Conservation (phyloP, 2,329 filamentous ascomycete genomes). For the Ophiostoma sp. region DNA sequence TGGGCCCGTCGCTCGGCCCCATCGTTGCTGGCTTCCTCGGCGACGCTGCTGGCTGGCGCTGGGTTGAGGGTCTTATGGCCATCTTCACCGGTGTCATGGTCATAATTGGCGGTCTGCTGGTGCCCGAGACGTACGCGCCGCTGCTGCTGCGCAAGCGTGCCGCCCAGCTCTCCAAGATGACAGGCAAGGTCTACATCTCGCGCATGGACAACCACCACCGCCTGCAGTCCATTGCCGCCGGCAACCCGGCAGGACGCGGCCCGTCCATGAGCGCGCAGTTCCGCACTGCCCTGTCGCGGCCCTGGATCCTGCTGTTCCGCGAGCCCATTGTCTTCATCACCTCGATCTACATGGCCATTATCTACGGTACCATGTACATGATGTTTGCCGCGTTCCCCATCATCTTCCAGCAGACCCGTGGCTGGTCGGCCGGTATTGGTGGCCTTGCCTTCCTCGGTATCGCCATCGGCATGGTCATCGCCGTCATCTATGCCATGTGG, state of each 20-base stretch:
- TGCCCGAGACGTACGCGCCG: constrained; percentile 59
- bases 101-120: constrained; percentile 45
- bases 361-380: constrained; percentile 55
- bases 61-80: constrained; percentile 62
- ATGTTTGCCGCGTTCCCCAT: constrained; percentile 59
- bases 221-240: neutral
- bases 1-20: constrained; percentile 59
- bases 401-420: constrained; percentile 56
- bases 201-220: constrained; percentile 28
- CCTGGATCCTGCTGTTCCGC: constrained; percentile 63
- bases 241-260: constrained; percentile 23
- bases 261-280: constrained; percentile 47
- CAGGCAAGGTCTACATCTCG: constrained; percentile 52
- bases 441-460: constrained; percentile 65
- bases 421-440: constrained; percentile 54
- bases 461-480: constrained; percentile 58
- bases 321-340: constrained; percentile 65
- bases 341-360: constrained; percentile 60
- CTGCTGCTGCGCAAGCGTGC: constrained; percentile 52
- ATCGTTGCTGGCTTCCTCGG: constrained; percentile 63
- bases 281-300: constrained; percentile 54
- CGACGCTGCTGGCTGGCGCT: constrained; percentile 60
- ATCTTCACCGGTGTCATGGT: constrained; percentile 58
- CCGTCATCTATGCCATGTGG: constrained; percentile 50
- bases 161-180: constrained; percentile 44